A percentile compares a stretch with the other conserved stretches of the same genome.
These are phyloP conservation scores for Paecilomyces variotii DNA, from an alignment of 2,329 filamentous ascomycete species.

Conservation along the genomic window DNA sequence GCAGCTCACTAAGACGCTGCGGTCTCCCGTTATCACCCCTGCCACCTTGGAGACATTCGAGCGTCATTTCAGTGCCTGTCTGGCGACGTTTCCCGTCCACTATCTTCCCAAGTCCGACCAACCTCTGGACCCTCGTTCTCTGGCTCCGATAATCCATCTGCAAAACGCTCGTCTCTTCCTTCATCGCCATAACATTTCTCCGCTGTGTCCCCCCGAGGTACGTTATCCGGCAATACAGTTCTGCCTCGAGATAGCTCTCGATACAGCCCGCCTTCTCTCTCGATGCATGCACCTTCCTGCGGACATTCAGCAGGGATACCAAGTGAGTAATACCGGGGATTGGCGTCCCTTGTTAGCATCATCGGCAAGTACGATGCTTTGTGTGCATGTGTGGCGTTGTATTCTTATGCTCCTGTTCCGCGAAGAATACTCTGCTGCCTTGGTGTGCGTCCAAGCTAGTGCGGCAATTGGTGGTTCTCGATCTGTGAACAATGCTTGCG, in stretches of 20 bases:
- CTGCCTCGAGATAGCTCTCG: slow-evolving; percentile 65
- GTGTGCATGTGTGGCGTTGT: slow-evolving; percentile 81
- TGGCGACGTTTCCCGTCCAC: slow-evolving; percentile 65
- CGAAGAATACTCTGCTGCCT: slow-evolving; percentile 63
- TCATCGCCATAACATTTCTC: slow-evolving; percentile 79
- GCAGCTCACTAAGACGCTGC: slow-evolving; percentile 62
- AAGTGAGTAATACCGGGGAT: slow-evolving; percentile 22
- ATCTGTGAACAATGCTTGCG: slow-evolving; percentile 68
- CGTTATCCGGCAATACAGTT: slow-evolving; percentile 66
- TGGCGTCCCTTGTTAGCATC: slow-evolving; percentile 55
- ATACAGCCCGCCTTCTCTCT: slow-evolving; percentile 69
- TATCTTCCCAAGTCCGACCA: slow-evolving; percentile 61
- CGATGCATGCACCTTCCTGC: slow-evolving; percentile 47
- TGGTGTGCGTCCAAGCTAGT: slow-evolving; percentile 64
- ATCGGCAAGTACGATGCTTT: slow-evolving; percentile 65
- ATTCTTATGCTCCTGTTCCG: slow-evolving; percentile 70
- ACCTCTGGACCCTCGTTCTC: slow-evolving; percentile 62
- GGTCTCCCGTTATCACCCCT: slow-evolving; percentile 57
- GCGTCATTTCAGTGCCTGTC: slow-evolving; percentile 66
- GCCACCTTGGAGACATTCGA: slow-evolving; percentile 71
- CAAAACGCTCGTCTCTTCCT: slow-evolving; percentile 78
- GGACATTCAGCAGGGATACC: slow-evolving; percentile 20
- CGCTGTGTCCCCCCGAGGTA: slow-evolving; percentile 57
- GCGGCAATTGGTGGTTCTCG: slow-evolving; percentile 63
- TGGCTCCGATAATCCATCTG: slow-evolving; percentile 69